These are phyloP conservation scores for Hanseniaspora lindneri DNA, from an alignment of 805 yeast genomes.

Conservation along the genomic window DNA sequence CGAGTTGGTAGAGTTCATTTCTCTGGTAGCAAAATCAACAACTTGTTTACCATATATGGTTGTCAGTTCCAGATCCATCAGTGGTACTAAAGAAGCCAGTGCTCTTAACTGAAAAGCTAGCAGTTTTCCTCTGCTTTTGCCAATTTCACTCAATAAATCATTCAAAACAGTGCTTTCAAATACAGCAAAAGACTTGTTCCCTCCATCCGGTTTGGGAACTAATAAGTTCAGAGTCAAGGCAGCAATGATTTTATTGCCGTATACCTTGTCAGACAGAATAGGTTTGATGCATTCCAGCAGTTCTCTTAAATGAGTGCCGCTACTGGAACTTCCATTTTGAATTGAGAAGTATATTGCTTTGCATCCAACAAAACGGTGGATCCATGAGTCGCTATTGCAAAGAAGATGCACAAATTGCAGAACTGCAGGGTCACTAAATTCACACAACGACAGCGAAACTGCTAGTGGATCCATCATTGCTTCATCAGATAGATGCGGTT, in stretches of 20 bases:
- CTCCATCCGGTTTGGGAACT: neutral
- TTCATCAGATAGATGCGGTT: neutral
- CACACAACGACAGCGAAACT: constrained; percentile 4
- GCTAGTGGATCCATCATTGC: constrained; percentile 7
- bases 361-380: constrained; percentile 5
- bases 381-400: neutral
- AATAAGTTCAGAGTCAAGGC: neutral
- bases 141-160: constrained; percentile 69
- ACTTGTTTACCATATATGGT: constrained; percentile 67
- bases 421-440: neutral
- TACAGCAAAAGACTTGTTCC: constrained; percentile 22
- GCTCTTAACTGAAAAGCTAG: constrained; percentile 68
- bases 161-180: constrained; percentile 57
- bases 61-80: constrained; percentile 77
- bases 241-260: constrained; percentile 54
- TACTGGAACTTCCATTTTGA: neutral
- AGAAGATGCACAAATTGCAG: neutral
- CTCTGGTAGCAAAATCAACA: constrained; percentile 53
- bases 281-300: constrained; percentile 39
- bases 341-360: neutral
- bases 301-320: neutral
- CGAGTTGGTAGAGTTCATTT: constrained; percentile 72
- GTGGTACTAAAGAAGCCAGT: constrained; percentile 66
- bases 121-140: constrained; percentile 62
- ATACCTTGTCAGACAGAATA: constrained; percentile 54